A percentile compares a stretch with the other conserved stretches of the same genome.
Conservation (phyloP, 2,329 filamentous ascomycete genomes). For the Gliomastix tumulicola region DNA sequence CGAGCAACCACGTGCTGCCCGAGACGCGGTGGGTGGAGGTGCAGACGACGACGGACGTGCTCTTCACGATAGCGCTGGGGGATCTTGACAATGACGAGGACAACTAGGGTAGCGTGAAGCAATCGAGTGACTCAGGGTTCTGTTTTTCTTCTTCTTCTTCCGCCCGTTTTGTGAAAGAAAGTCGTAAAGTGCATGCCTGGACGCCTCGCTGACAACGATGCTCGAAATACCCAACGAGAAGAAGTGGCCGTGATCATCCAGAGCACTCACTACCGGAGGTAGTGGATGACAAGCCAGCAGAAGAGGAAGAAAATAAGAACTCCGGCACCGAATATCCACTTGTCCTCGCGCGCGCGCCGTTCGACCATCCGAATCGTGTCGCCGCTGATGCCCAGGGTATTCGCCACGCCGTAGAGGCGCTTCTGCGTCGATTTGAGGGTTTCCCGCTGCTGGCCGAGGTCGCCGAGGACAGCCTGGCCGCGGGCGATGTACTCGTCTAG, state of each 20-base stretch:
- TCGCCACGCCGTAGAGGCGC: slow-evolving; percentile 84
- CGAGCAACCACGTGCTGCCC: slow-evolving; percentile 68
- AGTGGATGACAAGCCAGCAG: slow-evolving; percentile 87
- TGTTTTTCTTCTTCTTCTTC: slow-evolving; percentile 1
- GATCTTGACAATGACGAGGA: slow-evolving; percentile 25
- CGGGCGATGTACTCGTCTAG: slow-evolving; percentile 92
- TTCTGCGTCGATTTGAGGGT: slow-evolving; percentile 94
- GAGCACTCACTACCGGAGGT: slow-evolving; percentile 55
- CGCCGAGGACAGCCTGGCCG: slow-evolving; percentile 82
- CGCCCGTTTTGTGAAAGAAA: not conserved
- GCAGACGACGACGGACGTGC: slow-evolving; percentile 53
- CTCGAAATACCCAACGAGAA: too few relatives aligned
- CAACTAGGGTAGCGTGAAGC: too few relatives aligned
- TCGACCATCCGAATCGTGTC: slow-evolving; percentile 98
- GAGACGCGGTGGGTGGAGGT: slow-evolving; percentile 55
- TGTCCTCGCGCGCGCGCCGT: slow-evolving; percentile 84
- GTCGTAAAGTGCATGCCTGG: not conserved
- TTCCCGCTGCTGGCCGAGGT: slow-evolving; percentile 83
- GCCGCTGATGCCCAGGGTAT: slow-evolving; percentile 86
- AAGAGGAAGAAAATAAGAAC: slow-evolving; percentile 84
- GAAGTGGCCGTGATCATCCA: too few relatives aligned
- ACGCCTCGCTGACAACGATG: not conserved
- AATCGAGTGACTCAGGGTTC: not conserved
- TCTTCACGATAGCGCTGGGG: slow-evolving; percentile 67
- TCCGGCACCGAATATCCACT: slow-evolving; percentile 93